Percentiles rank a stretch among this genome's conserved stretches.
phyloP scores from a whole-genome alignment of 2,329 filamentous ascomycete species.

The Phialocephala sp. region DNA sequence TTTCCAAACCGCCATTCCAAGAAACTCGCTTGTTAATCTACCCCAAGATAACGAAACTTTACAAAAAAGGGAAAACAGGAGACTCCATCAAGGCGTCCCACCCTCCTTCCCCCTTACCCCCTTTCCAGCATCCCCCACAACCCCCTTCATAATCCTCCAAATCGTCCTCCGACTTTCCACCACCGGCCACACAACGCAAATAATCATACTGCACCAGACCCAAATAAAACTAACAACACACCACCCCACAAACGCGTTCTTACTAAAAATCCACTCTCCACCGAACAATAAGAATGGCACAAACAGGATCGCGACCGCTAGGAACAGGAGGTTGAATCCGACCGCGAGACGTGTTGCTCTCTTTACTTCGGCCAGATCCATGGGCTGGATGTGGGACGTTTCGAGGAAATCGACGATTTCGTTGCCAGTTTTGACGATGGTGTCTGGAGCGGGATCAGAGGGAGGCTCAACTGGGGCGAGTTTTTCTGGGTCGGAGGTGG shows the following conservation, averaged over 20 bases:
- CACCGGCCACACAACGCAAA: slow-evolving; percentile 49
- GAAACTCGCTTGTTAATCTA: too few species aligned
- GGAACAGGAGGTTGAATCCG: slow-evolving; percentile 45
- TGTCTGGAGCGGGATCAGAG: slow-evolving; percentile 36
- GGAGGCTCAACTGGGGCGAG: slow-evolving; percentile 18
- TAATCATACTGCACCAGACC: slow-evolving; percentile 46
- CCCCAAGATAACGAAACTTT: too few species aligned
- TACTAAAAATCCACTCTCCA: slow-evolving; percentile 45
- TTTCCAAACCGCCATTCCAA: too few species aligned
- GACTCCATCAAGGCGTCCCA: not conserved
- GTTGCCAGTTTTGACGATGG: slow-evolving; percentile 44
- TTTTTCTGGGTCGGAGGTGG: slow-evolving; percentile 24
- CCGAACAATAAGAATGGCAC: slow-evolving; percentile 49
- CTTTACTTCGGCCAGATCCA: slow-evolving; percentile 47
- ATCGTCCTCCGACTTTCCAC: slow-evolving; percentile 5
- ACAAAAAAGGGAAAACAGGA: too few species aligned
- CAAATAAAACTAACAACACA: slow-evolving; percentile 49
- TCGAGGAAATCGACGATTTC: slow-evolving; percentile 50
- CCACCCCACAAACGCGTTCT: slow-evolving; percentile 46
- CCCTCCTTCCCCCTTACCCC: not conserved
- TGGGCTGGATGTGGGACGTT: slow-evolving; percentile 47
- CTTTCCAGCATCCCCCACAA: not conserved
- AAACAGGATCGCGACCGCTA: slow-evolving; percentile 45
- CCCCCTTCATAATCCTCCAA: slow-evolving; percentile 5
- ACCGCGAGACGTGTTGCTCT: slow-evolving; percentile 47